Percentiles rank a stretch among this genome's conserved stretches.
Conservation (phyloP, 2,329 filamentous ascomycete genomes). For the Ilyonectria robusta region DNA sequence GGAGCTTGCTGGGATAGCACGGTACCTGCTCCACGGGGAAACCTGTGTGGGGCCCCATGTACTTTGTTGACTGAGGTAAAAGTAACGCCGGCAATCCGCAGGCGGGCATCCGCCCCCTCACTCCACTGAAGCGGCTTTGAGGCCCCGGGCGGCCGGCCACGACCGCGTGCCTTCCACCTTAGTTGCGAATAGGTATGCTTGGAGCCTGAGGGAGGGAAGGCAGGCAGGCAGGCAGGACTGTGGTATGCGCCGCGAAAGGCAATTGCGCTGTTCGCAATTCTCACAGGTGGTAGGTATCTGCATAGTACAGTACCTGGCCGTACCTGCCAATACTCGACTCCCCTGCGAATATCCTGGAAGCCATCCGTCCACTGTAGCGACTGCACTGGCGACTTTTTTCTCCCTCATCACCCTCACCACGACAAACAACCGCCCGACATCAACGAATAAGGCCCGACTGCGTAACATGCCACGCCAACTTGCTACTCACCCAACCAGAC, state of each 20-base stretch:
- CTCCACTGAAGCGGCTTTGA: slow-evolving; percentile 28
- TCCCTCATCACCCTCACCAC: neutral
- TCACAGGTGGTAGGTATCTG: neutral
- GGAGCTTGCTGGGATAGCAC: neutral
- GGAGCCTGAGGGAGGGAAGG: neutral
- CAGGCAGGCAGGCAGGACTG: neutral
- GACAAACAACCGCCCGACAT: slow-evolving; percentile 1
- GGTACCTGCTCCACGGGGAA: slow-evolving; percentile 1
- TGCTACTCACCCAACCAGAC: slow-evolving; percentile 31
- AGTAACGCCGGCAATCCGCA: slow-evolving; percentile 39
- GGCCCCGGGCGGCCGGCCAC: slow-evolving; percentile 38
- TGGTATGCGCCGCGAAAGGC: neutral
- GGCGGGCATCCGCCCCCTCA: slow-evolving; percentile 39
- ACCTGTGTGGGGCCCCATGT: slow-evolving; percentile 14
- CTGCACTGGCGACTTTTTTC: slow-evolving; percentile 2
- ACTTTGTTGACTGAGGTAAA: slow-evolving; percentile 26
- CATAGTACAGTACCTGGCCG: neutral
- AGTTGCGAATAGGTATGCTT: neutral
- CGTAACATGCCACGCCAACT: slow-evolving; percentile 29
- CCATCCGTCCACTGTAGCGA: neutral
- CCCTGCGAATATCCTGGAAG: neutral
- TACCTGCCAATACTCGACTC: neutral
- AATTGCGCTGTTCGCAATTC: neutral
- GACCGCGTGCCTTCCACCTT: slow-evolving; percentile 24
- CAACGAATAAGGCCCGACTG: slow-evolving; percentile 24